Evolutionary conservation across 768 basidiomycete species (phyloP).

Genomic region (Neoboletus subvelutipes): DNA sequence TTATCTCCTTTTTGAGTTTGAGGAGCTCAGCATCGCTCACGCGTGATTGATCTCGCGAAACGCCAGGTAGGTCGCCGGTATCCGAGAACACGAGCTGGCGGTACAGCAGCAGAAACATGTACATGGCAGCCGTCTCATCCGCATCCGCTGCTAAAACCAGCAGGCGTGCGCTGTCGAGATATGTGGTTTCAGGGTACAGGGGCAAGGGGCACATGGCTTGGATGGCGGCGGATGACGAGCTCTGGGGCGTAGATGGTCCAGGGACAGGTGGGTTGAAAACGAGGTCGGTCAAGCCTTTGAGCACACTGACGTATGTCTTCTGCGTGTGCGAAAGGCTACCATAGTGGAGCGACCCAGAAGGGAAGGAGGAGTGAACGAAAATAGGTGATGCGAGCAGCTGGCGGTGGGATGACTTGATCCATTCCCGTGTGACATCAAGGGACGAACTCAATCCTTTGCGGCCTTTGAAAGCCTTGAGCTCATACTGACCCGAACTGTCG

Average conservation of each 20-base stretch:
- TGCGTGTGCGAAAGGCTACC: slow-evolving; percentile 41
- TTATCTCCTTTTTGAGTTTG: slow-evolving; percentile 71
- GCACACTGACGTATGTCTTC: slow-evolving; percentile 51
- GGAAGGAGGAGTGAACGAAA: slow-evolving; percentile 45
- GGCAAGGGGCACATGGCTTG: slow-evolving; percentile 36
- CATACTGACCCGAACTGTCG: slow-evolving; percentile 75
- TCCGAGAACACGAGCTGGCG: slow-evolving; percentile 67
- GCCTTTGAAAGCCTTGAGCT: slow-evolving; percentile 73
- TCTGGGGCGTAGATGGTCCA: slow-evolving; percentile 35
- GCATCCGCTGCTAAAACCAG: slow-evolving; percentile 67
- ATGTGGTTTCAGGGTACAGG: slow-evolving; percentile 72
- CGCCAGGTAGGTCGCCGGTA: slow-evolving; percentile 31
- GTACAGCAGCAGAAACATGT: slow-evolving; percentile 80
- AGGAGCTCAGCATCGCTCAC: slow-evolving; percentile 54
- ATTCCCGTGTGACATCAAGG: slow-evolving; percentile 57
- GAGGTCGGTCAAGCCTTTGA: slow-evolving; percentile 63
- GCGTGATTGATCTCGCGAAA: slow-evolving; percentile 35
- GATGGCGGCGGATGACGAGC: slow-evolving; percentile 32
- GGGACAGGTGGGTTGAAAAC: slow-evolving; percentile 55
- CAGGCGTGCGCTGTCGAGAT: slow-evolving; percentile 75
- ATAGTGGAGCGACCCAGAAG: slow-evolving; percentile 44
- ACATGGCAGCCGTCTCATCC: slow-evolving; percentile 69
- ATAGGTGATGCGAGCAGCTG: slow-evolving; percentile 41
- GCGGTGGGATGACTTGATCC: slow-evolving; percentile 58
- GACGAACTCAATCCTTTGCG: slow-evolving; percentile 46